A percentile compares a stretch with the other conserved stretches of the same genome.
phyloP scores from a whole-genome alignment of 352 stramenopile species.

The Globisporangium nunn region DNA sequence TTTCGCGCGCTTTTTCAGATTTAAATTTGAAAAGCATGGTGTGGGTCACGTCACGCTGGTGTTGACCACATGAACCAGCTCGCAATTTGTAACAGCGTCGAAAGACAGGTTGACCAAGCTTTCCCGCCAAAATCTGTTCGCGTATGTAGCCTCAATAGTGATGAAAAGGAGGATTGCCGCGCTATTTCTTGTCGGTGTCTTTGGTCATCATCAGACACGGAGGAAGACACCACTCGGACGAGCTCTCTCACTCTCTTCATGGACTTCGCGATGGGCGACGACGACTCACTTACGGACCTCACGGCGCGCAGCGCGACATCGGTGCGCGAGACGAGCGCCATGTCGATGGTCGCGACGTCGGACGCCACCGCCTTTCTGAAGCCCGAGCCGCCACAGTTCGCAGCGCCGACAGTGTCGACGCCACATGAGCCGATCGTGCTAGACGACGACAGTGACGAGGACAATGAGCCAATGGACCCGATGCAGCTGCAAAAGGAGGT shows the following conservation, averaged over 20 bases:
- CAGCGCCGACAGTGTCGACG: constrained; percentile 8
- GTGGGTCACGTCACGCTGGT: not conserved
- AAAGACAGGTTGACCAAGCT: not conserved
- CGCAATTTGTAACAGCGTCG: not conserved
- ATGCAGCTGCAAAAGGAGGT: constrained; percentile 3
- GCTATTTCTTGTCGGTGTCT: not conserved
- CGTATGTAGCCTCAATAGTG: not conserved
- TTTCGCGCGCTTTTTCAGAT: constrained; percentile 5
- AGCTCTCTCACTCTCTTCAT: not conserved
- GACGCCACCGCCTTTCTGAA: not conserved
- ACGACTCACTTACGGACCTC: not conserved
- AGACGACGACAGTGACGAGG: constrained; percentile 3
- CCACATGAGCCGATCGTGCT: constrained; percentile 6
- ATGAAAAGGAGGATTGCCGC: not conserved
- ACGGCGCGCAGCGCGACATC: not conserved
- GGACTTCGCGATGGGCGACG: not conserved
- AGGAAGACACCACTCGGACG: not conserved
- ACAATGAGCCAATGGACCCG: not conserved
- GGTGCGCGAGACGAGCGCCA: not conserved
- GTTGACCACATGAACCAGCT: not conserved
- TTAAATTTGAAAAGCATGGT: constrained; percentile 6
- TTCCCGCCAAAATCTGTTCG: not conserved
- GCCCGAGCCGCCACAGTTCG: not conserved
- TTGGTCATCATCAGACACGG: too few relatives aligned
- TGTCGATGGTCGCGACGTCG: not conserved